phyloP scores from a whole-genome alignment of 352 stramenopile genomes.

The Pythium oligandrum region DNA sequence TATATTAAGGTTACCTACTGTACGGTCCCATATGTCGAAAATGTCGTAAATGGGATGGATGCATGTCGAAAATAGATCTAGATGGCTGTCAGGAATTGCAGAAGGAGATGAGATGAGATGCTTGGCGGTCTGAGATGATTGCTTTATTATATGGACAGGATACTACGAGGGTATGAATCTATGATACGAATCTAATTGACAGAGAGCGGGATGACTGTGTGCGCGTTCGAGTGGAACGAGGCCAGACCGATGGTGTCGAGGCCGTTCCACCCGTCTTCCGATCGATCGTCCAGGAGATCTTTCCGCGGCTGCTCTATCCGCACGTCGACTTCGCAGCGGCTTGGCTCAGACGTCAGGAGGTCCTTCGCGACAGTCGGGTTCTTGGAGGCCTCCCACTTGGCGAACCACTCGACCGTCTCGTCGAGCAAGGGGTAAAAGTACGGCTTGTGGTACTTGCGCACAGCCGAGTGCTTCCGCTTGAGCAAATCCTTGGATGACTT shows the following conservation, averaged over 20 bases:
- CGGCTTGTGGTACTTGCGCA: conserved; percentile 41
- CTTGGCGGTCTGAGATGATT: too few relatives aligned
- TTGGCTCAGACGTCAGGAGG: conserved; percentile 4
- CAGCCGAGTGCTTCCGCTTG: not conserved
- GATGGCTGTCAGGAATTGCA: too few relatives aligned
- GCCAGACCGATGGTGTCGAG: conserved; percentile 11
- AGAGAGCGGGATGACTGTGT: conserved; percentile 15
- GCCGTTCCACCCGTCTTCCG: conserved; percentile 1
- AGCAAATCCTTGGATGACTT: too few relatives aligned
- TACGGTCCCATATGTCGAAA: too few relatives aligned
- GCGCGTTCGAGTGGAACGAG: conserved; percentile 10
- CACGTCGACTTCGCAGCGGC: conserved; percentile 5
- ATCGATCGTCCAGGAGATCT: too few relatives aligned
- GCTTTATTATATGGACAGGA: too few relatives aligned
- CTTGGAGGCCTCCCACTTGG: conserved; percentile 31
- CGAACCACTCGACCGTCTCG: conserved; percentile 42
- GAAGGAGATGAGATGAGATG: too few relatives aligned
- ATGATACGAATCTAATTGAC: not conserved
- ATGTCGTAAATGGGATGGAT: too few relatives aligned
- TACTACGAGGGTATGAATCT: too few relatives aligned
- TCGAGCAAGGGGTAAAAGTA: conserved; percentile 62
- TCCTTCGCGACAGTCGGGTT: not conserved
- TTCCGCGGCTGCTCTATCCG: conserved; percentile 15
- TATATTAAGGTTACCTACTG: too few relatives aligned
- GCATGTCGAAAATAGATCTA: too few relatives aligned